These are phyloP conservation scores for Melanogaster broomeanus DNA, from an alignment of 768 basidiomycete genomes.

Conservation along the genomic window DNA sequence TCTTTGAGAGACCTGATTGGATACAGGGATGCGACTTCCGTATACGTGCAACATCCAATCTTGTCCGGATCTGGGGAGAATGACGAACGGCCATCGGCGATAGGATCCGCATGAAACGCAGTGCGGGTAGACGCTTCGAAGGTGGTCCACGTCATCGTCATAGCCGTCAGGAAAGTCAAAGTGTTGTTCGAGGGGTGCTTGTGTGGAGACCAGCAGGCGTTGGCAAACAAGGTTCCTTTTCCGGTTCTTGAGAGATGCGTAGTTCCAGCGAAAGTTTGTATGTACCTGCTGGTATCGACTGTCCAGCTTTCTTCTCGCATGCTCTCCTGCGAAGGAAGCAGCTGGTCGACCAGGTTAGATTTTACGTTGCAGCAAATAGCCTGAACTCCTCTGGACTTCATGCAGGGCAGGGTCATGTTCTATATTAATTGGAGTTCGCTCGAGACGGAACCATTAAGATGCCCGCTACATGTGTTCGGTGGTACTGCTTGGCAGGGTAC, in stretches of 20 bases:
- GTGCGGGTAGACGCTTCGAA: constrained; percentile 26
- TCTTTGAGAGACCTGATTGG: background rate
- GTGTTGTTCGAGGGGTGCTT: constrained; percentile 25
- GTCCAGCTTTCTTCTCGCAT: constrained; percentile 23
- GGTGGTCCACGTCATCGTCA: constrained; percentile 3
- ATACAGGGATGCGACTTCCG: background rate
- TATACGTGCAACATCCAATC: constrained; percentile 13
- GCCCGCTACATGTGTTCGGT: background rate
- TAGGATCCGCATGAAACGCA: constrained; percentile 10
- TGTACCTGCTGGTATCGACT: constrained; percentile 14
- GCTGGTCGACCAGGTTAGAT: constrained; percentile 17
- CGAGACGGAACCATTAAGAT: constrained; percentile 1
- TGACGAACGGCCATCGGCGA: background rate
- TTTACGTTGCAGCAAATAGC: constrained; percentile 21
- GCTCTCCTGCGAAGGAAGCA: constrained; percentile 30
- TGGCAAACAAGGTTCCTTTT: background rate
- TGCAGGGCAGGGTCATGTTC: constrained; percentile 28
- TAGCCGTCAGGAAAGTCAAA: constrained; percentile 5
- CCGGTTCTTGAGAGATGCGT: background rate
- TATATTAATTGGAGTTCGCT: constrained; percentile 32
- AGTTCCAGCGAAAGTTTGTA: constrained; percentile 23
- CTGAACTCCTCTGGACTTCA: constrained; percentile 30
- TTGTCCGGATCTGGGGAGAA: background rate
- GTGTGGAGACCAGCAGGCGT: constrained; percentile 2
- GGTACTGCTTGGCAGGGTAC: too few relatives aligned